Percentiles rank a stretch among this genome's conserved stretches.
phyloP scores from a whole-genome alignment of 2,329 filamentous ascomycete genomes.

The Trichoderma afroharzianum region DNA sequence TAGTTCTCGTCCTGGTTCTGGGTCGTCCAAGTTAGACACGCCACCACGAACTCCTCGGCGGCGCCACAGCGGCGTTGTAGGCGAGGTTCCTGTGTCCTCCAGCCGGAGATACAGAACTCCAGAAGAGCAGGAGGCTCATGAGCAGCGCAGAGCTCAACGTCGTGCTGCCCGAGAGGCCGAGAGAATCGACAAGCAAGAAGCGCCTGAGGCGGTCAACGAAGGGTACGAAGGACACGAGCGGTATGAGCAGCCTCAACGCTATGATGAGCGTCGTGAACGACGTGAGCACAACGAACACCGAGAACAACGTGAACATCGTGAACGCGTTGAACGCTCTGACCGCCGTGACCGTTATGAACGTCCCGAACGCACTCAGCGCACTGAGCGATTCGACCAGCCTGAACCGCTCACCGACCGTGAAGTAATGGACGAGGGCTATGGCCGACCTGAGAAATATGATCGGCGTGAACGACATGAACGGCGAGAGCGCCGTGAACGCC shows the following conservation, averaged over 20 bases:
- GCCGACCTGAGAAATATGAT: slow-evolving; percentile 5
- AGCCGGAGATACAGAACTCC: slow-evolving; percentile 38
- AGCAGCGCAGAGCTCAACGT: slow-evolving; percentile 34
- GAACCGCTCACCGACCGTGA: not conserved
- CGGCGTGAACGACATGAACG: slow-evolving; percentile 14
- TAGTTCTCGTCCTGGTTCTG: slow-evolving; percentile 21
- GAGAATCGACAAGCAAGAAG: slow-evolving; percentile 6
- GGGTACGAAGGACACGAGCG: slow-evolving; percentile 1
- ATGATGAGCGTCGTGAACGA: not conserved
- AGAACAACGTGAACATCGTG: not conserved
- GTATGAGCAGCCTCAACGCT: not conserved
- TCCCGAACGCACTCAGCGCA: slow-evolving; percentile 17
- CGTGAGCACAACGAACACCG: not conserved
- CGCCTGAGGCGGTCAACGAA: not conserved
- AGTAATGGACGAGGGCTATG: not conserved
- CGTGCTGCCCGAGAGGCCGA: slow-evolving; percentile 21
- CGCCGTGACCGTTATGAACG: slow-evolving; percentile 18
- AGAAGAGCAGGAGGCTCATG: slow-evolving; percentile 49
- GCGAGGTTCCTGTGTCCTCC: slow-evolving; percentile 37
- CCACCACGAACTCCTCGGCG: slow-evolving; percentile 40
- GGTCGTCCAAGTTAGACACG: slow-evolving; percentile 29
- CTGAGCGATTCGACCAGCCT: slow-evolving; percentile 12
- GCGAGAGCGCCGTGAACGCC: slow-evolving; percentile 6
- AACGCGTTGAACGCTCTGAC: slow-evolving; percentile 19
- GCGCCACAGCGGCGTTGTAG: slow-evolving; percentile 45